Base-by-base conservation (phyloP, 2,329 filamentous ascomycete genomes). In the Cadophora luteo-olivacea region DNA sequence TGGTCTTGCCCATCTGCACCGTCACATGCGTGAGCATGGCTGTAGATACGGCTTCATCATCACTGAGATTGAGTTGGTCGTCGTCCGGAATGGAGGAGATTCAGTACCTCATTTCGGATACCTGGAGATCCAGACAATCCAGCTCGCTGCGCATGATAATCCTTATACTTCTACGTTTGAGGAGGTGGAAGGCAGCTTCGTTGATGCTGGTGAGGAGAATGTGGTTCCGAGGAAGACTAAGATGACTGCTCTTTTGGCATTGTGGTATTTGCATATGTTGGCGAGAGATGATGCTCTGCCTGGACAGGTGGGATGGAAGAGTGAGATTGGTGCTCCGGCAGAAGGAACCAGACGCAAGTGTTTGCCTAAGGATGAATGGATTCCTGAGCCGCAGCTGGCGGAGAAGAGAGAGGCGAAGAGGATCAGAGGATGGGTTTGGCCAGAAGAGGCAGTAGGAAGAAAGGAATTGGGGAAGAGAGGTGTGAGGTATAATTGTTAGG, bases 41-140 rank as follows among this genome's bases (percentile, higher is more conserved):
- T 97, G 93, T 78, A 90, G 95, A 68, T 98, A 97, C 80, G 95
- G 95, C 65, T 98, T 97, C 84, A 95, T 98, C 80, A 89, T 97
- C 77, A 97, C 93, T 0, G 95, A 97, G 81, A 97, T 97, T 75
- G 95, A 98, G 82, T 89, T 97, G 9, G 90, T 97, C 49, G 89
- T 96, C 74, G 93, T 97, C 0, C 92, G 94, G 75, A 92, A 92
- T 73, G 94, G 94, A 64, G 87, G 78, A 74, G 90, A 85, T 76
- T 51, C 61, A 8, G 61, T 62, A 1, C 68, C 66, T 29, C 69
- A 70, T 57, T 68, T 97, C 77, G 94, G 95, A n/a, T 93, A 90
- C 79, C 84, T 97, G 5, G 94, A 98, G 79, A 86, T 97, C 33
- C 82, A 84, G 22, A 85, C 83, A 54, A 84, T 90, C 24, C 87